phyloP scores from a whole-genome alignment of 192 early-diverging fungal genomes.

The Nowakowskiella sp. region DNA sequence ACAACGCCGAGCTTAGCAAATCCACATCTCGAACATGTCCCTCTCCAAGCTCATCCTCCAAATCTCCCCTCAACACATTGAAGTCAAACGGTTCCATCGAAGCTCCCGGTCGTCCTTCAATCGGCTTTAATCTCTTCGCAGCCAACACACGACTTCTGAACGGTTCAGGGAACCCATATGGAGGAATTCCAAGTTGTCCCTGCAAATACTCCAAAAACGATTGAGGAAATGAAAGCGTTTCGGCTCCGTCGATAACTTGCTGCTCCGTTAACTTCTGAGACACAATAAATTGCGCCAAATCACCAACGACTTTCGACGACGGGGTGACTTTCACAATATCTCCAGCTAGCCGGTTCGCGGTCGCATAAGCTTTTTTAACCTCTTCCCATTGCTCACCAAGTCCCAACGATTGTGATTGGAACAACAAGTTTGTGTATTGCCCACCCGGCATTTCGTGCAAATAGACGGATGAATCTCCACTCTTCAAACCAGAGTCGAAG shows the following conservation, averaged over 20 bases:
- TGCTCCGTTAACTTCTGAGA: slow-evolving; percentile 69
- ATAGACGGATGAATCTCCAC: slow-evolving; percentile 86
- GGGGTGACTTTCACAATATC: slow-evolving; percentile 98
- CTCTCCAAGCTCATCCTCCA: slow-evolving; percentile 75
- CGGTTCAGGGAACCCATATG: slow-evolving; percentile 90
- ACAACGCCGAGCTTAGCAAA: slow-evolving; percentile 73
- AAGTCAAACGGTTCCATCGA: slow-evolving; percentile 74
- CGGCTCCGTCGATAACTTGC: slow-evolving; percentile 68
- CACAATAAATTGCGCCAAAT: slow-evolving; percentile 97
- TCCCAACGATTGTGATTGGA: slow-evolving; percentile 92
- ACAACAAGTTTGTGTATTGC: slow-evolving; percentile 97
- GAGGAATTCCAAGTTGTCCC: slow-evolving; percentile 88
- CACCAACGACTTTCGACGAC: slow-evolving; percentile 95
- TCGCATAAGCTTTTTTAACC: slow-evolving; percentile 84
- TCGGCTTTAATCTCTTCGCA: slow-evolving; percentile 52
- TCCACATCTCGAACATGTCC: slow-evolving; percentile 68
- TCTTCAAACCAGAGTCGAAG: slow-evolving; percentile 88
- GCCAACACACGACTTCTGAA: slow-evolving; percentile 71
- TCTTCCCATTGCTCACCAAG: slow-evolving; percentile 90
- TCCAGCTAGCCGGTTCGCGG: slow-evolving; percentile 86
- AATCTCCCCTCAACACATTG: slow-evolving; percentile 54
- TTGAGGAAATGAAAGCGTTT: slow-evolving; percentile 82
- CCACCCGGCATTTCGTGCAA: slow-evolving; percentile 95
- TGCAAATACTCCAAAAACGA: slow-evolving; percentile 96
- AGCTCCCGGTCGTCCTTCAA: slow-evolving; percentile 81